phyloP scores from a whole-genome alignment of 495 filamentous ascomycete species.

The Penicillium simplicissimum region DNA sequence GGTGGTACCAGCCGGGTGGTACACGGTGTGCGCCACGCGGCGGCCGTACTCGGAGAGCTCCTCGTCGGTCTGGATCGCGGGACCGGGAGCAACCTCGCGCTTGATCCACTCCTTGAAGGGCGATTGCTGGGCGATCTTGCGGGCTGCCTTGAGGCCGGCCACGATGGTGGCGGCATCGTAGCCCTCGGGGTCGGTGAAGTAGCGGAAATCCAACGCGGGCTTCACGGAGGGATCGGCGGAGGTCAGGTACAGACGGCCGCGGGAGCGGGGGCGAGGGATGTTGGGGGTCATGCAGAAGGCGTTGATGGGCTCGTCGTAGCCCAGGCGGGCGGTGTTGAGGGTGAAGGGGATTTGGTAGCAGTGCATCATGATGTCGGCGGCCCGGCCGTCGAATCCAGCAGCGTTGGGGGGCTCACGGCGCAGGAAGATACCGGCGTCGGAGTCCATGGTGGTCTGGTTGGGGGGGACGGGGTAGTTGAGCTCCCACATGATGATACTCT shows the following conservation, averaged over 20 bases:
- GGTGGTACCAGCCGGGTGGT: conserved; percentile 83
- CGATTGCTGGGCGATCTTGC: conserved; percentile 65
- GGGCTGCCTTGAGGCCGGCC: conserved; percentile 71
- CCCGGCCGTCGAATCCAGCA: conserved; percentile 63
- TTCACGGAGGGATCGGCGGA: conserved; percentile 70
- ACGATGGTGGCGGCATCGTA: conserved; percentile 82
- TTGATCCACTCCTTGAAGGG: conserved; percentile 81
- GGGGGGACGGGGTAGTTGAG: conserved; percentile 71
- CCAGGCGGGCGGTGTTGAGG: conserved; percentile 68
- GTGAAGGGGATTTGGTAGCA: conserved; percentile 88
- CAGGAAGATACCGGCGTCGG: conserved; percentile 80
- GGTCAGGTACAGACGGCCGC: conserved; percentile 71
- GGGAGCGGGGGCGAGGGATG: conserved; percentile 77
- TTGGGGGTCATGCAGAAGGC: conserved; percentile 94
- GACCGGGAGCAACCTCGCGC: conserved; percentile 76
- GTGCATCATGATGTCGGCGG: conserved; percentile 86
- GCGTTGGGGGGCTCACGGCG: conserved; percentile 67
- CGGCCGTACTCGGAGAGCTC: conserved; percentile 73
- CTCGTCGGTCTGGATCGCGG: conserved; percentile 65
- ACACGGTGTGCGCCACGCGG: conserved; percentile 77
- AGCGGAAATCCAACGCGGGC: conserved; percentile 81
- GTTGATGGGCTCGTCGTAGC: conserved; percentile 70
- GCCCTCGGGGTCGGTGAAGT: conserved; percentile 82
- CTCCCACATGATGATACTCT: conserved; percentile 82
- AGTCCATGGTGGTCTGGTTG: conserved; percentile 83